Evolutionary conservation across 495 filamentous ascomycete species (phyloP), one percentile per base, ranked within the genome.

Genomic region (Sphaerosporella brunnea): DNA sequence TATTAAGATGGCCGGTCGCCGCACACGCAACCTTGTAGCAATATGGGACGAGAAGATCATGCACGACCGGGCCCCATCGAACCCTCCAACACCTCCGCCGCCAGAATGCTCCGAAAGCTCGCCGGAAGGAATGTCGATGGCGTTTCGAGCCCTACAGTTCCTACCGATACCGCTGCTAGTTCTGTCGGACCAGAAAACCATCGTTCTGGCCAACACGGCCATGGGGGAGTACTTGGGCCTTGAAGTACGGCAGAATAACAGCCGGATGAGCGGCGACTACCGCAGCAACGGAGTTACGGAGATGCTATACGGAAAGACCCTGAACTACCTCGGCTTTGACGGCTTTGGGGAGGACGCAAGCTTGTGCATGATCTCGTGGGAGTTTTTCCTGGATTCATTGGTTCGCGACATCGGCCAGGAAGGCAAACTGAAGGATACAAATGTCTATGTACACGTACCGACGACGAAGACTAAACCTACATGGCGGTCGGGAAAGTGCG

Each of bases 141-240:
- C 79, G 8, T 71, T 82, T 46, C 69, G 75, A 1, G 71, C 77
- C 2, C 62, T 82, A 56, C 75, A 81, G 58, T 79, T 79, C 52
- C 67, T 82, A 13, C 79, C 79, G 0, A 73, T 77, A 19, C 79
- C 79, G 2, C 54, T 81, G 16, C 54, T 84, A 16, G 72, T 82
- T 1, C 60, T 82, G 32, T 73, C 71, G 15, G 2, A 11, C 16
- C 68, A 65, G 28, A 82, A 82, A 62, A 78, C 73, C 0, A 68
- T 82, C 1, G 66, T 79, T 3, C 56, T 83, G 15, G 78, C 78
- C 7, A 83, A 83, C 57, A 78, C 81, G 42, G 75, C 79, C 11
- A 78, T 82, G 77, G 73, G 71, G 18, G 65, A 71, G 39, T 53
- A 83, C 47, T 59, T 84, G 30, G 71, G 69, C 13, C 28, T 32